A percentile compares a stretch with the other conserved stretches of the same genome.
phyloP scores from a whole-genome alignment of 129 eudicot genomes.

The Deinandra increscens region DNA sequence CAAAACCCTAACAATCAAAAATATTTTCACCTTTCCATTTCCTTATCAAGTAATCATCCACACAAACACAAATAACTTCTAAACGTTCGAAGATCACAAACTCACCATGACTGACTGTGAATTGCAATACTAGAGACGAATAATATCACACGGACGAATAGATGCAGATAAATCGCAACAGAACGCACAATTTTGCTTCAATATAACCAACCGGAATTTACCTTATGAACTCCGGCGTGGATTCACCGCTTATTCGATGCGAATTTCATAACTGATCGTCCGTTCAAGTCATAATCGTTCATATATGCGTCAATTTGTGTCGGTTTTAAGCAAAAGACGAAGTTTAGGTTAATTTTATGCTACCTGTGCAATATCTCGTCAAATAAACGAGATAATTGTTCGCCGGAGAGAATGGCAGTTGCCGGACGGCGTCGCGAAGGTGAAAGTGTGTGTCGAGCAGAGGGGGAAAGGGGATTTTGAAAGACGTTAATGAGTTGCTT shows the following conservation, averaged over 20 bases:
- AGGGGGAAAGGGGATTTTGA: slow-evolving; percentile 52
- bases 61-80: background rate
- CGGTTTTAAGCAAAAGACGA: background rate
- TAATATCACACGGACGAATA: slow-evolving; percentile 6
- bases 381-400: background rate
- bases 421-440: background rate
- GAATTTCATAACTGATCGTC: slow-evolving; percentile 24
- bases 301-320: background rate
- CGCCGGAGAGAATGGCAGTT: slow-evolving; percentile 12
- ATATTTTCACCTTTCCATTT: background rate
- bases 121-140: background rate
- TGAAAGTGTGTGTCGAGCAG: slow-evolving; percentile 4
- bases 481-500: slow-evolving; percentile 30
- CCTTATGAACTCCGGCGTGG: background rate
- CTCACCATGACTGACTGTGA: background rate
- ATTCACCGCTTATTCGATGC: slow-evolving; percentile 9
- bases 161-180: background rate
- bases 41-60: background rate
- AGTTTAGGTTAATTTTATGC: background rate
- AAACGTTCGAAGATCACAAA: background rate
- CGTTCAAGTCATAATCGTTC: slow-evolving; percentile 12
- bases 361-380: background rate
- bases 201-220: background rate
- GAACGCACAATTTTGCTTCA: background rate
- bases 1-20: slow-evolving; percentile 23